These are phyloP conservation scores for Gaeumannomyces tritici DNA, from an alignment of 2,329 filamentous ascomycete genomes.

Conservation along the genomic window DNA sequence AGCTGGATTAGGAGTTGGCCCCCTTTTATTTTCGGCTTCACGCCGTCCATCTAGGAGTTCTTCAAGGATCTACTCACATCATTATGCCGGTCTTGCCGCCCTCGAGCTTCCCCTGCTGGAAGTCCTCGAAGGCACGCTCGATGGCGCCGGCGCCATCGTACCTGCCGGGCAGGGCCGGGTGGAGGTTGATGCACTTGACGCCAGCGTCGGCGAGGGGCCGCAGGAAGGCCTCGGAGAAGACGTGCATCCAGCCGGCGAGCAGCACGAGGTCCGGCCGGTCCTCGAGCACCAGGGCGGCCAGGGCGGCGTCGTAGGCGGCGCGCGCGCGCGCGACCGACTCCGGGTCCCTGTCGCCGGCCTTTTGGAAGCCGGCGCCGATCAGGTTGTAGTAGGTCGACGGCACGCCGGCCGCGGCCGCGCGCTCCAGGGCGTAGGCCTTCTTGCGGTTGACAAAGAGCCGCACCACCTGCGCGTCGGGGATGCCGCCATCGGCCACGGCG, in stretches of 20 bases:
- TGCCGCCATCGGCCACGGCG: conserved; percentile 26
- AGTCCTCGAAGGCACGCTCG: conserved; percentile 66
- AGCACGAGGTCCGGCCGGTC: conserved; percentile 66
- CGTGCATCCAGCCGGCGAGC: conserved; percentile 82
- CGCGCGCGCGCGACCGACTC: conserved; percentile 45
- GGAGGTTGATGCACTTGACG: conserved; percentile 71
- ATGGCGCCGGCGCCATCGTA: conserved; percentile 76
- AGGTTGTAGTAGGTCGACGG: conserved; percentile 77
- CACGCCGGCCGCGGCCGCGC: conserved; percentile 44
- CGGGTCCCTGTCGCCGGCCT: conserved; percentile 51
- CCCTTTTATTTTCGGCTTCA: too few relatives aligned
- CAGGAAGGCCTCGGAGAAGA: conserved; percentile 62
- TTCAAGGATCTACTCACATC: conserved; percentile 32
- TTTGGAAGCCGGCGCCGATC: conserved; percentile 56
- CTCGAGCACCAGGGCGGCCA: conserved; percentile 57
- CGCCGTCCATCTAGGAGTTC: too few relatives aligned
- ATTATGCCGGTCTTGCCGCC: conserved; percentile 72
- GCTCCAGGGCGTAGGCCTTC: conserved; percentile 32
- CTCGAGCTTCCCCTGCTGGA: conserved; percentile 51
- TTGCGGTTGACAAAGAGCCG: conserved; percentile 38
- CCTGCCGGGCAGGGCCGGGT: conserved; percentile 63
- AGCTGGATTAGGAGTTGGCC: not conserved
- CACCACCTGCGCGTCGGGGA: conserved; percentile 32
- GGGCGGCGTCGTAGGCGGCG: conserved; percentile 62
- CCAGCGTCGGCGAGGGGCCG: conserved; percentile 52